Evolutionary conservation across 768 basidiomycete species (phyloP).

Genomic region (Pisolithus microcarpus): DNA sequence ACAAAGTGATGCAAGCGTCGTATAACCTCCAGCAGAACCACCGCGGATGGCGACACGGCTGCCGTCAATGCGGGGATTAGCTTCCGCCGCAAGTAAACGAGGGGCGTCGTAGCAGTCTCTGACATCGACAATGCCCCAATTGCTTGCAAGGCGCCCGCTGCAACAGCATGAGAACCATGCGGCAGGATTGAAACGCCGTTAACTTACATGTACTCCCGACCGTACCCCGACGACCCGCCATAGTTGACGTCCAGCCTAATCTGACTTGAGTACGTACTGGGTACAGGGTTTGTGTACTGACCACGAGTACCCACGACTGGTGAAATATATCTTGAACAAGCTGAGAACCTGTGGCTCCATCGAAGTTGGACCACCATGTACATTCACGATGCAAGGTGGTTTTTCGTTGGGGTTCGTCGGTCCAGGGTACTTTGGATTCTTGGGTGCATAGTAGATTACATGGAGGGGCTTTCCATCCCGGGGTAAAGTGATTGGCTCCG

Average conservation of each 20-base stretch:
- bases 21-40: conserved; percentile 65
- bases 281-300: conserved; percentile 18
- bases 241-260: conserved; percentile 70
- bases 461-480: conserved; percentile 30
- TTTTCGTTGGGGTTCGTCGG: conserved; percentile 36
- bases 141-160: conserved; percentile 42
- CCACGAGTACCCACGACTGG: conserved; percentile 68
- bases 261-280: neutral
- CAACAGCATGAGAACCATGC: neutral
- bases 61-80: neutral
- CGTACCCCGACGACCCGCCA: conserved; percentile 67
- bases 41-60: conserved; percentile 20
- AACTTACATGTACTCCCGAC: conserved; percentile 52
- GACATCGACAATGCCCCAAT: conserved; percentile 69
- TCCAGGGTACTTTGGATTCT: conserved; percentile 49
- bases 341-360: conserved; percentile 38
- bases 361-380: conserved; percentile 68
- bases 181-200: neutral
- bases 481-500: conserved; percentile 3
- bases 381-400: conserved; percentile 57
- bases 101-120: conserved; percentile 49
- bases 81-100: conserved; percentile 7
- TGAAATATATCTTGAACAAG: conserved; percentile 56
- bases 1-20: conserved; percentile 39
- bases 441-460: conserved; percentile 56